phyloP scores from a whole-genome alignment of 805 yeast species.

The Wickerhamiella kurtzmanii region DNA sequence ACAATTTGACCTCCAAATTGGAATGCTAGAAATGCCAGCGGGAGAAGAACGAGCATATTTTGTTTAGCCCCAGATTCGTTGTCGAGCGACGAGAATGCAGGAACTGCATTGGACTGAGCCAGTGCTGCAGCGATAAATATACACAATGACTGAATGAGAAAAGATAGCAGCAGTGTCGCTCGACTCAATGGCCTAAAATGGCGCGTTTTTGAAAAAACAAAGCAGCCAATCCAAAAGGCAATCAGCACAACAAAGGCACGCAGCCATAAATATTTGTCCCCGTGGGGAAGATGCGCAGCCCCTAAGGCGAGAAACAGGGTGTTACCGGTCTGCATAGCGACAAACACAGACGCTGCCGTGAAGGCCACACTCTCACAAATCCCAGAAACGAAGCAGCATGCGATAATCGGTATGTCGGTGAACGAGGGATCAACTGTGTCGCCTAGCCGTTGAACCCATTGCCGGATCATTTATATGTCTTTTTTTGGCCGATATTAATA shows the following conservation, averaged over 20 bases:
- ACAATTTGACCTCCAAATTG: constrained; percentile 14
- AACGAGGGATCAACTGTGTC: neutral
- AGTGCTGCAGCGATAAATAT: constrained; percentile 9
- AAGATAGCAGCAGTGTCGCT: constrained; percentile 6
- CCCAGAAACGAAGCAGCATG: constrained; percentile 10
- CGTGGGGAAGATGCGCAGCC: constrained; percentile 7
- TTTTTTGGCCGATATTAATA: no score
- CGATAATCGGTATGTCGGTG: constrained; percentile 8
- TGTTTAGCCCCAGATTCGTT: constrained; percentile 4
- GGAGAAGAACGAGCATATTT: constrained; percentile 4
- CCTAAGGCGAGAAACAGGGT: constrained; percentile 12
- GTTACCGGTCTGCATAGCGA: constrained; percentile 12
- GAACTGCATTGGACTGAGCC: constrained; percentile 6
- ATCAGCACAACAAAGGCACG: constrained; percentile 8
- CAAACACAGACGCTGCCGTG: constrained; percentile 11
- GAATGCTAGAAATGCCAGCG: constrained; percentile 10
- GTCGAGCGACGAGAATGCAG: constrained; percentile 2
- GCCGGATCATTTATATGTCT: no score
- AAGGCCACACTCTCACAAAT: constrained; percentile 11
- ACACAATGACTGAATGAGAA: constrained; percentile 5
- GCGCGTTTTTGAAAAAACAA: constrained; percentile 7
- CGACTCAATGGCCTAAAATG: constrained; percentile 5
- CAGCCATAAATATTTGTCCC: constrained; percentile 8
- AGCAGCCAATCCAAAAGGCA: constrained; percentile 11
- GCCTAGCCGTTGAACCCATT: neutral